Percentiles rank a stretch among this genome's conserved stretches.
These are phyloP conservation scores for Mycena filopes DNA, from an alignment of 768 basidiomycete species.

Conservation along the genomic window DNA sequence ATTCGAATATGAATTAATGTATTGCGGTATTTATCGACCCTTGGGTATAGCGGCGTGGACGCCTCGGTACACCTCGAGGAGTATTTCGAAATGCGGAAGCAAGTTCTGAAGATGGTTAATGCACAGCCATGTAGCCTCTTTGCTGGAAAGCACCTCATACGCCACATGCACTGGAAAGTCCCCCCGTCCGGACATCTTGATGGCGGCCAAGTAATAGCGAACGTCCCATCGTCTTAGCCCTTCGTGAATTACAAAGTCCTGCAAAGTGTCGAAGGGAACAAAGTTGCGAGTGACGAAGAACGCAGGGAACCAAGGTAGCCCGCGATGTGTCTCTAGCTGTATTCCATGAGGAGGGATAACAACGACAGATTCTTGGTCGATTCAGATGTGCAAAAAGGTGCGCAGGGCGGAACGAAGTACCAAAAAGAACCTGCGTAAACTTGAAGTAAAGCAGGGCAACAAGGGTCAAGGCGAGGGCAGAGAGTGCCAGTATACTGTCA, in stretches of 20 bases:
- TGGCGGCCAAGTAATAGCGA: conserved; percentile 70
- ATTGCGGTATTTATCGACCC: conserved; percentile 19
- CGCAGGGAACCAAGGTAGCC: conserved; percentile 53
- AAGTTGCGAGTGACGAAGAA: conserved; percentile 60
- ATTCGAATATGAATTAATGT: conserved; percentile 24
- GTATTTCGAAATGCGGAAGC: conserved; percentile 69
- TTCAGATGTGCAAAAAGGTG: conserved; percentile 9
- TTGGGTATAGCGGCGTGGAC: conserved; percentile 56
- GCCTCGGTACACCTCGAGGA: conserved; percentile 68
- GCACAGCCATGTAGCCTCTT: background rate
- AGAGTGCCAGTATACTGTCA: conserved; percentile 23
- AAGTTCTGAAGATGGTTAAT: conserved; percentile 58
- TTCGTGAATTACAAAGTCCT: conserved; percentile 80
- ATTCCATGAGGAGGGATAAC: conserved; percentile 75
- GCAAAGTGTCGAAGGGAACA: conserved; percentile 63
- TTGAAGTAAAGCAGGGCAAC: conserved; percentile 45
- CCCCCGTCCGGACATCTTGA: conserved; percentile 46
- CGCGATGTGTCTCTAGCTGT: conserved; percentile 78
- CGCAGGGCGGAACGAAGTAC: conserved; percentile 42
- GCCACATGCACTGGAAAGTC: conserved; percentile 59
- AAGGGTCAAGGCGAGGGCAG: conserved; percentile 30
- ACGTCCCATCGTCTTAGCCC: conserved; percentile 79
- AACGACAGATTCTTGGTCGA: conserved; percentile 73
- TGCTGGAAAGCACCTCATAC: conserved; percentile 64
- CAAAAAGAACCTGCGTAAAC: conserved; percentile 59